A percentile compares a stretch with the other conserved stretches of the same genome.
These are phyloP conservation scores for Logfia minima DNA, from an alignment of 129 eudicot species.

Conservation along the genomic window DNA sequence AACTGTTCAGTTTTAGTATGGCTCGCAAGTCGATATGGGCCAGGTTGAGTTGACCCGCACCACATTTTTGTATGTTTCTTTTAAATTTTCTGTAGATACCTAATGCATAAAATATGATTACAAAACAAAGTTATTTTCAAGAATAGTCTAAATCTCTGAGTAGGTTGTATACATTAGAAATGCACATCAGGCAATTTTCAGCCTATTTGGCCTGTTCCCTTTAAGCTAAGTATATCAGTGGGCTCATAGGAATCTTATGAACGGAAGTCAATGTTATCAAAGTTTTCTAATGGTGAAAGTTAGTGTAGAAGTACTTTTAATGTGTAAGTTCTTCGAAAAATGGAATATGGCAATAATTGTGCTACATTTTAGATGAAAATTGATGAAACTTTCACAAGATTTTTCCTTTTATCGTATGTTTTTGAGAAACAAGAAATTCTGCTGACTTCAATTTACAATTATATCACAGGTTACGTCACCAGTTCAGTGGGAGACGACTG, in stretches of 20 bases:
- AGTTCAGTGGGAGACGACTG: slow-evolving; percentile 94
- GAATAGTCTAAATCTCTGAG: background rate
- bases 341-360: background rate
- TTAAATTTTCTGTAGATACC: background rate
- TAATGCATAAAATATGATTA: background rate
- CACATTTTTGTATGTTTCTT: background rate
- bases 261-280: no score
- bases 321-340: background rate
- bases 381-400: background rate
- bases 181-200: background rate
- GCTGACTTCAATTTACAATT: slow-evolving; percentile 9
- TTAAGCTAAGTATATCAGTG: background rate
- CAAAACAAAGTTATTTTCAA: background rate
- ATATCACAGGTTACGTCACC: slow-evolving; percentile 83
- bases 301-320: background rate
- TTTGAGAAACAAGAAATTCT: background rate
- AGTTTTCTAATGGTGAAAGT: no score
- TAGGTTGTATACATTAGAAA: background rate
- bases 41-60: background rate
- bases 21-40: background rate
- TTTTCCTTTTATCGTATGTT: background rate
- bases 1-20: background rate
- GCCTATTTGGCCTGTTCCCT: background rate
- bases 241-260: background rate
- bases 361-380: background rate